phyloP scores from a whole-genome alignment of 2,329 filamentous ascomycete species.

The Cryphonectria japonica region DNA sequence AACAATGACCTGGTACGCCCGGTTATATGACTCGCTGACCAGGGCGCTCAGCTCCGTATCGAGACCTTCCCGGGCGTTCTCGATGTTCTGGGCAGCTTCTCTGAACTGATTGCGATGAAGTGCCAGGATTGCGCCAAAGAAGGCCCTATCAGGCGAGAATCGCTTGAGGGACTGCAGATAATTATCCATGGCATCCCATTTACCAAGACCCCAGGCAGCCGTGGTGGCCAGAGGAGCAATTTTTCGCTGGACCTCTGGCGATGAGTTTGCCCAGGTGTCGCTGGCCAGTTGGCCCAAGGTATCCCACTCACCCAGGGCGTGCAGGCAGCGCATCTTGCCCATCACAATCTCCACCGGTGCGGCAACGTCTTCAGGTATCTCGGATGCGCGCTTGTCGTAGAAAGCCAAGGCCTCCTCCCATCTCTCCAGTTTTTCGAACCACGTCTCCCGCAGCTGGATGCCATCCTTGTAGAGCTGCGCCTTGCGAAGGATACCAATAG shows the following conservation, averaged over 20 bases:
- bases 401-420: slow-evolving; percentile 97
- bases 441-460: slow-evolving; percentile 94
- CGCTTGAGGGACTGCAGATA: slow-evolving; percentile 96
- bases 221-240: slow-evolving; percentile 95
- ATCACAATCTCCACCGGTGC: slow-evolving; percentile 91
- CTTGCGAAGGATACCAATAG: slow-evolving; percentile 95
- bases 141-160: slow-evolving; percentile 89
- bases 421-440: slow-evolving; percentile 97
- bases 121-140: slow-evolving; percentile 94
- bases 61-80: slow-evolving; percentile 88
- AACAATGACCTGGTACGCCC: slow-evolving; percentile 97
- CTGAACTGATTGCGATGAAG: slow-evolving; percentile 96
- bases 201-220: slow-evolving; percentile 92
- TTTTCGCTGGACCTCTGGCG: slow-evolving; percentile 81
- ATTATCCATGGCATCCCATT: slow-evolving; percentile 98
- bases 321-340: slow-evolving; percentile 98
- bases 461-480: slow-evolving; percentile 92
- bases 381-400: slow-evolving; percentile 82
- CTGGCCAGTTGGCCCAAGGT: slow-evolving; percentile 85
- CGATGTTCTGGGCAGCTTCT: slow-evolving; percentile 85
- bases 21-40: slow-evolving; percentile 97
- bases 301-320: slow-evolving; percentile 97
- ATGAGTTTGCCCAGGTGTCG: slow-evolving; percentile 91
- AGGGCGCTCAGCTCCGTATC: slow-evolving; percentile 95
- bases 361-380: slow-evolving; percentile 60